A percentile compares a stretch with the other conserved stretches of the same genome.
Conservation (phyloP, 257 asterid species). For the Scutellaria barbata region DNA sequence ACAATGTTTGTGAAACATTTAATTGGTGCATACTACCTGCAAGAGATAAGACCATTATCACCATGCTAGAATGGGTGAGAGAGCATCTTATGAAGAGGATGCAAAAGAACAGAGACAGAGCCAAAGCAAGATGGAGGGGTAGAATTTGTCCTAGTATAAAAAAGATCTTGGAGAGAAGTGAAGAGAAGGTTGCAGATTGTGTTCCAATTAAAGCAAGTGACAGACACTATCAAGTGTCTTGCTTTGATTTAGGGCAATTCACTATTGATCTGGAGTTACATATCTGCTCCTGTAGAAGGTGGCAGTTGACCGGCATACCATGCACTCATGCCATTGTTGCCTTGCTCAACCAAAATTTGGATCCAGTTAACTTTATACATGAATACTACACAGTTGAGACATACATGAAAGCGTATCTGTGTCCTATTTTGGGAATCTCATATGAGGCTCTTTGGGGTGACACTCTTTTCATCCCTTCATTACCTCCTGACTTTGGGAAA, state of each 20-base stretch:
- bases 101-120: not conserved
- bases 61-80: not conserved
- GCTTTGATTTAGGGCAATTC: not conserved
- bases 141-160: not conserved
- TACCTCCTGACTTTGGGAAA: not conserved
- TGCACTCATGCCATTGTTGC: not conserved
- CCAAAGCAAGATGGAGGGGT: not conserved
- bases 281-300: not conserved
- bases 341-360: not conserved
- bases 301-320: not conserved
- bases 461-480: not conserved
- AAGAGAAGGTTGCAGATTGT: not conserved
- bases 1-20: not conserved
- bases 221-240: not conserved
- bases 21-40: not conserved
- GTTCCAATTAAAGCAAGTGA: not conserved
- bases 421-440: not conserved
- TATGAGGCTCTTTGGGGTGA: not conserved
- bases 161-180: not conserved
- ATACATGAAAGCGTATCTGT: not conserved
- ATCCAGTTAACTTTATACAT: not conserved
- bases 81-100: not conserved
- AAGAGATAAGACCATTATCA: not conserved
- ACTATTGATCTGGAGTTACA: not conserved
- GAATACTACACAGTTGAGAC: not conserved